A percentile compares a stretch with the other conserved stretches of the same genome.
Conservation (phyloP, 495 filamentous ascomycete genomes). For the Monascus purpureus region DNA sequence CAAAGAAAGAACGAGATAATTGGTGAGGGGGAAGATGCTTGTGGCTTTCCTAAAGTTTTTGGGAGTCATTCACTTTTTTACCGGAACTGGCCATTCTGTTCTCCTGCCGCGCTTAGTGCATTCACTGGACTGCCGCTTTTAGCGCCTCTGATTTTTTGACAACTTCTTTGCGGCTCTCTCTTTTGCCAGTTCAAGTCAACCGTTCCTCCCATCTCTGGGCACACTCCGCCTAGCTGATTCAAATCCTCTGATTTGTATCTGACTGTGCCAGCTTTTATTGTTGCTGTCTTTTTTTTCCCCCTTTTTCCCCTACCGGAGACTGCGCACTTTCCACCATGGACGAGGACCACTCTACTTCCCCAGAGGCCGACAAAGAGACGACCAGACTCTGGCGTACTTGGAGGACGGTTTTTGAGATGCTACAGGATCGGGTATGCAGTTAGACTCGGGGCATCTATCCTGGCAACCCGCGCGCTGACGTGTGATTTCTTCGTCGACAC, state of each 20-base stretch:
- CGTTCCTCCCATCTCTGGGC: no score
- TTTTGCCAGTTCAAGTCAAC: constrained; percentile 1
- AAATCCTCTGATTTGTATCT: no score
- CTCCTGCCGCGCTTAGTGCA: constrained; percentile 15
- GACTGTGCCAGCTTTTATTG: neutral
- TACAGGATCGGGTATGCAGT: constrained; percentile 55
- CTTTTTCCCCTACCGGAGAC: constrained; percentile 2
- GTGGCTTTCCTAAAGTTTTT: no score
- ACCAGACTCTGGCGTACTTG: constrained; percentile 76
- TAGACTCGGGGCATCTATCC: neutral
- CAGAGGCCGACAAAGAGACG: constrained; percentile 49
- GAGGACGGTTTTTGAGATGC: constrained; percentile 80
- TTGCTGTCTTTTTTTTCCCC: constrained; percentile 1
- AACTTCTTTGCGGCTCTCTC: constrained; percentile 3
- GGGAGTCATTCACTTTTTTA: constrained; percentile 8
- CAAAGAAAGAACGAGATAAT: constrained; percentile 1
- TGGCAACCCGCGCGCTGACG: neutral
- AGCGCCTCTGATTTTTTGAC: constrained; percentile 21
- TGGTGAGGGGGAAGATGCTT: neutral
- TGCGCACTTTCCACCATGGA: constrained; percentile 26
- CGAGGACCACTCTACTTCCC: constrained; percentile 36
- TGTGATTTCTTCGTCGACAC: neutral
- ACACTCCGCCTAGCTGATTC: no score
- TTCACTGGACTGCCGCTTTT: constrained; percentile 15
- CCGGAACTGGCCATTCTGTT: constrained; percentile 8